phyloP scores from a whole-genome alignment of 1,284 basidiomycete genomes.

The Irpex sp. region DNA sequence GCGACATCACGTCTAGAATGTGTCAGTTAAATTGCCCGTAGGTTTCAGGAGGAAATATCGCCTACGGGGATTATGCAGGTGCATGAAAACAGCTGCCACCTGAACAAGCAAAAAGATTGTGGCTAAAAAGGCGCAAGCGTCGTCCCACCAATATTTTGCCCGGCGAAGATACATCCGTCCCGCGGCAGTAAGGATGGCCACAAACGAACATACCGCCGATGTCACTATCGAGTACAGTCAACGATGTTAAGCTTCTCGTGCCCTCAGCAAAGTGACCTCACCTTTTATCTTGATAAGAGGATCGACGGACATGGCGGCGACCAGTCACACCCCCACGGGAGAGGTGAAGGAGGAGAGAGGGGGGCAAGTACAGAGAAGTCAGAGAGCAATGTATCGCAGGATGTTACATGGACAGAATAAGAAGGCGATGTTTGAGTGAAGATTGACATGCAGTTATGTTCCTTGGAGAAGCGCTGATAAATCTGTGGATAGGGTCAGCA shows the following conservation, averaged over 20 bases:
- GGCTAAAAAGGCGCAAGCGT: slow-evolving; percentile 26
- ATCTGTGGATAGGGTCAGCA: neutral
- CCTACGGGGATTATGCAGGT: slow-evolving; percentile 8
- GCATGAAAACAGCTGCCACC: slow-evolving; percentile 5
- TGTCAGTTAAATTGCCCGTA: neutral
- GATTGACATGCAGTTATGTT: neutral
- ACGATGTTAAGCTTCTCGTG: neutral
- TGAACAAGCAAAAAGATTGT: slow-evolving; percentile 18
- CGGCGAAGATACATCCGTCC: slow-evolving; percentile 30
- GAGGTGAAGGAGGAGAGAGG: neutral
- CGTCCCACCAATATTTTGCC: slow-evolving; percentile 33
- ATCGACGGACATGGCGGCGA: slow-evolving; percentile 1
- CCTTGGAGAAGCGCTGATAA: neutral
- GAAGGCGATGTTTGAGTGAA: neutral
- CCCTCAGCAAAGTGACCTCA: slow-evolving; percentile 14
- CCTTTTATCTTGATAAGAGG: slow-evolving; percentile 26
- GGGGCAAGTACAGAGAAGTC: neutral
- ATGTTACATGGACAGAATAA: neutral
- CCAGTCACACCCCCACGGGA: neutral
- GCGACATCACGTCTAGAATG: slow-evolving; percentile 13
- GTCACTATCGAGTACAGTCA: slow-evolving; percentile 24
- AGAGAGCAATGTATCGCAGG: neutral
- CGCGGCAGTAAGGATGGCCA: slow-evolving; percentile 31
- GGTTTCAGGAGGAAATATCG: neutral
- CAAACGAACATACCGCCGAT: slow-evolving; percentile 24